Conservation (phyloP, 2,329 filamentous ascomycete genomes). For the Colletotrichum melonis region DNA sequence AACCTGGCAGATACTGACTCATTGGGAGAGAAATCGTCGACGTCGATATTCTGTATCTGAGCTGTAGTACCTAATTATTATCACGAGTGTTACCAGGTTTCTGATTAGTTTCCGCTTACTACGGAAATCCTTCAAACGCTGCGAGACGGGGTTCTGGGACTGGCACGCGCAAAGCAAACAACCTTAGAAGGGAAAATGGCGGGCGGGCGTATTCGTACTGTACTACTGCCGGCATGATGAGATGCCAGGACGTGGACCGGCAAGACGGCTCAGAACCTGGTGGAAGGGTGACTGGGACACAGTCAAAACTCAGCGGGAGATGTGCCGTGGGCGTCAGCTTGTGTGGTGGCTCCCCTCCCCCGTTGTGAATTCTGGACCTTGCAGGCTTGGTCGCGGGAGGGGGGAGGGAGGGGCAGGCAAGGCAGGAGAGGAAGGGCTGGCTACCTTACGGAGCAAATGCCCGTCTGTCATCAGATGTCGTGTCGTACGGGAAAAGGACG, state of each 20-base stretch:
- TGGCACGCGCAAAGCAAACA: not conserved
- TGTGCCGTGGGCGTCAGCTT: not conserved
- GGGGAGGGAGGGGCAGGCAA: not conserved
- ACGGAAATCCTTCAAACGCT: no score
- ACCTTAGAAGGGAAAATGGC: no score
- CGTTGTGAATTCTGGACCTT: not conserved
- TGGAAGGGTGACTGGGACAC: not conserved
- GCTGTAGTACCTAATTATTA: not conserved
- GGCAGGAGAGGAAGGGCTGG: not conserved
- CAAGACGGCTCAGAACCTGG: not conserved
- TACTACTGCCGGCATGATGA: not conserved
- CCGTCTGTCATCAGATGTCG: not conserved
- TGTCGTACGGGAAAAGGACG: not conserved
- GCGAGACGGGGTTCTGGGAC: not conserved
- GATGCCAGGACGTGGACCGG: not conserved
- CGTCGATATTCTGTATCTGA: not conserved
- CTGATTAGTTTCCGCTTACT: not conserved
- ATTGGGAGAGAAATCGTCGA: not conserved
- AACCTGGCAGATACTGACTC: not conserved
- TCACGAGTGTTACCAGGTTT: not conserved
- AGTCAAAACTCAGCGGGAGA: not conserved
- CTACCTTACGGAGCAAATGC: not conserved
- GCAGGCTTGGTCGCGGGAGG: not conserved
- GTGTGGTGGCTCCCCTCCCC: not conserved
- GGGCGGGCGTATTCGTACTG: not conserved